A percentile compares a stretch with the other conserved stretches of the same genome.
Evolutionary conservation across 2,329 filamentous ascomycete genomes (phyloP).

Genomic region (Beauveria medogensis): DNA sequence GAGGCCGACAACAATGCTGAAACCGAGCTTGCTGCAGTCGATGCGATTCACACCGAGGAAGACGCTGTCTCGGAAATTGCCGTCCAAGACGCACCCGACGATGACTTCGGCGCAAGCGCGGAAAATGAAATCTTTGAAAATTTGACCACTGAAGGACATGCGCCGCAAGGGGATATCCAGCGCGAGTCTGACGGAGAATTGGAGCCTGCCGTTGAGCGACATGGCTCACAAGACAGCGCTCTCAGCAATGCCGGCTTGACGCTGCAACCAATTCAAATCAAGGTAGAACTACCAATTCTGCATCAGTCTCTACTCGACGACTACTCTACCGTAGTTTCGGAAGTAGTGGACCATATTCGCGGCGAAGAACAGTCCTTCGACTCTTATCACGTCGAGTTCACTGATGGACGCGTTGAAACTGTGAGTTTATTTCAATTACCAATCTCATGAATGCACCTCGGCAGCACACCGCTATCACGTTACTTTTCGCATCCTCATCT

Average conservation of each 20-base stretch:
- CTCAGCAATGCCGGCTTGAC: not conserved
- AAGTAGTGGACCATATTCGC: constrained; percentile 29
- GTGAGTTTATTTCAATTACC: constrained; percentile 27
- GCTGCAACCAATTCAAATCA: not conserved
- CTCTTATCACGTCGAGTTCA: constrained; percentile 34
- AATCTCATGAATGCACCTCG: not conserved
- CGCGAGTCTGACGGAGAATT: not conserved
- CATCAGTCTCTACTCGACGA: constrained; percentile 11
- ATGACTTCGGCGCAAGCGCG: not conserved
- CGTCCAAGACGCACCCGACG: not conserved
- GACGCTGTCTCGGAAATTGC: not conserved
- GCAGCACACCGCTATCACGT: not conserved
- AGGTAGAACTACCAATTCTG: constrained; percentile 9
- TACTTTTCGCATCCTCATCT: not conserved
- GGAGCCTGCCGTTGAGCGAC: no score
- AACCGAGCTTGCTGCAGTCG: not conserved
- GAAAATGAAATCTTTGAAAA: not conserved
- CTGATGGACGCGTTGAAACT: constrained; percentile 35
- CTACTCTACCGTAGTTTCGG: constrained; percentile 26
- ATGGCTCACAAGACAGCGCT: not conserved
- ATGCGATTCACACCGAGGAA: not conserved
- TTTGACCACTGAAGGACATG: not conserved
- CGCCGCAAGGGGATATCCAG: not conserved
- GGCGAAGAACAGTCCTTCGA: constrained; percentile 20
- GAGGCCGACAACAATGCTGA: not conserved